Base-by-base conservation (phyloP, 148 eudicot species). In the Chenopodium formosanum region DNA sequence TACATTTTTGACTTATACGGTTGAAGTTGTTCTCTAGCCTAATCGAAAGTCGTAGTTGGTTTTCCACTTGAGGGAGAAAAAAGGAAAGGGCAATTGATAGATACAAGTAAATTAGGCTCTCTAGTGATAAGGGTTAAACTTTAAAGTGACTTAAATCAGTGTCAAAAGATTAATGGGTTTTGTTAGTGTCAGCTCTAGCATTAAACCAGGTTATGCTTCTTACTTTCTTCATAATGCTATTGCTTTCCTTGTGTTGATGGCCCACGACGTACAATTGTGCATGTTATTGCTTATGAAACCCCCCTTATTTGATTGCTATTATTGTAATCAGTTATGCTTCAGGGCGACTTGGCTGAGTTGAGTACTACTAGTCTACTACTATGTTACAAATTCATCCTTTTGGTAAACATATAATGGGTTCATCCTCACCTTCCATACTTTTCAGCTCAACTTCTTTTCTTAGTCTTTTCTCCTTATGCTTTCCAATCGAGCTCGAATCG, bases 401-500 rank as follows among this genome's bases (percentile, higher is more conserved):
- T 76, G 77, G 60, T 70, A 31, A 7, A 16, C 5, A 25, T 79
- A 82, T 79, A 82, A 83, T 87, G 89, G 87, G 74, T 82, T 84
- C 89, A 79, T 72, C 78, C 85, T 87, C 89, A 82, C 40, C 79
- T 79, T 82, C 87, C 89, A 84, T 71, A 65, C 48, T 14, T 29
- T 82, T 40, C 58, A 81, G 75, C 65, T 79, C 60, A 76, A 37
- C 77, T 73, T 73, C 78, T 78, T 84, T 74, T 73, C 64, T 22
- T 25, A 58, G 77, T 79, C 73, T 71, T 77, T 11, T 52, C 63
- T 80, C 77, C n/a, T 44, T 76, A 19, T n/a, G 16, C 81, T 32
- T 32, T 32, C 34, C 32, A 31, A 65, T 53, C 17, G 20, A 69
- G 23, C 77, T 76, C 50, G 50, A 60, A 23, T 34, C 77, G 68